Evolutionary conservation across 2,329 filamentous ascomycete genomes (phyloP).

Genomic region (Fusarium mangiferae): DNA sequence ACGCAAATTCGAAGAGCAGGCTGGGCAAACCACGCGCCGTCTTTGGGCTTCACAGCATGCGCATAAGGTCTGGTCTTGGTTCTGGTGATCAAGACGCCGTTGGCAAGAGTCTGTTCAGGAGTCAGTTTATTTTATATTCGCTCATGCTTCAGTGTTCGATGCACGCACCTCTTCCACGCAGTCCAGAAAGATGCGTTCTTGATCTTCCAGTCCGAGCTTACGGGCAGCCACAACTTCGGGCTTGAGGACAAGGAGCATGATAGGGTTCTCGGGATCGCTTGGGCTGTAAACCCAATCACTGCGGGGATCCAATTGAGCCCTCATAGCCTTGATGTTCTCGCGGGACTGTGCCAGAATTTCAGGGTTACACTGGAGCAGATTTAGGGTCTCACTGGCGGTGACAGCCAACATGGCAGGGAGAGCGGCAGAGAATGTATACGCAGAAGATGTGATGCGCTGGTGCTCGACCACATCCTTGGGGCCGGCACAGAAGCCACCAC

Average conservation of each 20-base stretch:
- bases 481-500: conserved; percentile 95
- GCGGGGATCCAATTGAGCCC: conserved; percentile 86
- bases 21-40: conserved; percentile 74
- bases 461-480: conserved; percentile 93
- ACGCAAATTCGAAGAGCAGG: conserved; percentile 93
- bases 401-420: conserved; percentile 93
- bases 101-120: conserved; percentile 74
- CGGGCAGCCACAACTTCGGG: conserved; percentile 80
- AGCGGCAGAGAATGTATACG: conserved; percentile 96
- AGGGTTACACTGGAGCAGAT: conserved; percentile 85
- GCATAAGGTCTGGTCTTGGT: conserved; percentile 81
- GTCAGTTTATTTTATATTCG: conserved; percentile 24
- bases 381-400: conserved; percentile 92
- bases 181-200: conserved; percentile 87
- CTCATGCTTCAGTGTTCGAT: neutral
- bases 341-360: conserved; percentile 82
- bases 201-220: conserved; percentile 76
- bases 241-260: conserved; percentile 86
- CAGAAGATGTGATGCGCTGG: conserved; percentile 90
- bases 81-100: conserved; percentile 88
- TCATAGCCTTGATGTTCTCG: conserved; percentile 88
- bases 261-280: conserved; percentile 84
- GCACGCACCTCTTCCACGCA: conserved; percentile 92
- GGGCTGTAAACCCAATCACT: conserved; percentile 92
- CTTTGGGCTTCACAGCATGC: conserved; percentile 71